A percentile compares a stretch with the other conserved stretches of the same genome.
These are phyloP conservation scores for Dujonia santamariae DNA, from an alignment of 1,139 yeast species.

Conservation along the genomic window DNA sequence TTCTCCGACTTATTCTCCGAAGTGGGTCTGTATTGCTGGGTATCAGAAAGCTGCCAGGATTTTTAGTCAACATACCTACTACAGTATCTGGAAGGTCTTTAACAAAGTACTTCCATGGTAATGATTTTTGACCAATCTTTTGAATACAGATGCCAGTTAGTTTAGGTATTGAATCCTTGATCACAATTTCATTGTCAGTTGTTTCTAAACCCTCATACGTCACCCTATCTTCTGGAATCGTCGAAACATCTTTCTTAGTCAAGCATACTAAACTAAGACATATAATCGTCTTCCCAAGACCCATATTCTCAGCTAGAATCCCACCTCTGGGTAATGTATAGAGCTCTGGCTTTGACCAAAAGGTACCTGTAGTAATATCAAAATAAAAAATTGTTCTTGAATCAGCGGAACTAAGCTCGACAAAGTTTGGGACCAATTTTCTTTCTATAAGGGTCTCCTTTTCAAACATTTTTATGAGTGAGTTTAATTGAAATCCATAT, in stretches of 20 bases:
- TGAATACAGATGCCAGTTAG: constrained; percentile 42
- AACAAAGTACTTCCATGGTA: constrained; percentile 55
- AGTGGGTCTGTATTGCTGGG: constrained; percentile 18
- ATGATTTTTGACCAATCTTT: constrained; percentile 41
- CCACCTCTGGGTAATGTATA: constrained; percentile 60
- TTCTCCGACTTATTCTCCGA: constrained; percentile 1
- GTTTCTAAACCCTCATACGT: constrained; percentile 11
- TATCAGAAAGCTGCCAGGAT: constrained; percentile 46
- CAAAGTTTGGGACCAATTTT: constrained; percentile 43
- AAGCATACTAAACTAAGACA: constrained; percentile 59
- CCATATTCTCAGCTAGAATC: constrained; percentile 75
- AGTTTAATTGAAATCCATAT: constrained; percentile 56
- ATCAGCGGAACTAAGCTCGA: constrained; percentile 24
- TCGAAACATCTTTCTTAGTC: constrained; percentile 51
- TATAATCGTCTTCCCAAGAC: constrained; percentile 67
- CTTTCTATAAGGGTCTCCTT: constrained; percentile 39
- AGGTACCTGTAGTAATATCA: constrained; percentile 26
- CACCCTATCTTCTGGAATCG: constrained; percentile 36
- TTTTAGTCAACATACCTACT: constrained; percentile 23
- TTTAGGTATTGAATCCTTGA: constrained; percentile 2
- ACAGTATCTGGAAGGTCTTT: constrained; percentile 45
- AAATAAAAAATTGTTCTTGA: constrained; percentile 22
- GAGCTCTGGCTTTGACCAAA: constrained; percentile 33
- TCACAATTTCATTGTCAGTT: constrained; percentile 5
- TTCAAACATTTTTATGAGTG: constrained; percentile 57